Base-by-base conservation (phyloP, 495 filamentous ascomycete genomes). In the Friedmanniomyces endolithicus region DNA sequence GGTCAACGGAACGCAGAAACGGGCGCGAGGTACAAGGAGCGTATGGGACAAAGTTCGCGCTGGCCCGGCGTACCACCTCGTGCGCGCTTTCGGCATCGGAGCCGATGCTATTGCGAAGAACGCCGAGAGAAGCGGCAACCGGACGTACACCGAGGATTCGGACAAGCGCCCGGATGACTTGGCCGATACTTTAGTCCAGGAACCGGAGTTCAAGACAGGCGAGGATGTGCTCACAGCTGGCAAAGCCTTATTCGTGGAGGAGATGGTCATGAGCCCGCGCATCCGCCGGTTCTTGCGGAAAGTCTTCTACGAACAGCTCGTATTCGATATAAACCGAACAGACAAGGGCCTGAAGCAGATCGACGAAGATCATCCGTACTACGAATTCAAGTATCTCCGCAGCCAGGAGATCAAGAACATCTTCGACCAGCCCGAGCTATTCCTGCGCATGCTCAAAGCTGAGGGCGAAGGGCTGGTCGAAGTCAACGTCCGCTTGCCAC, bases 371-470 rank as follows among this genome's bases (percentile, higher is more conserved):
- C 87, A 96, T 64, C 88, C 87, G 0, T 97, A 92, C 68, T 95
- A 95, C 67, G 92, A 95, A 67, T 90, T 98, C 72, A 98, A 98
- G 63, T 98, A 98, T 57, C 81, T 97, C 17, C 78, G 86, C 35
- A 86, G 92, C 61, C 88, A 95, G 65, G 84, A 82, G 44, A 78
- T 96, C 50, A 24, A 37, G n/a, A 72, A 71, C 33, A 84, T 92
- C 56, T 80, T 97, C 7, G 78, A 76, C 20, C 81, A 83, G 17
- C 92, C 92, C 11, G 90, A 94, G 60, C 76, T 94, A 45, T 97
- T 87, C 63, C 71, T 98, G 16, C 85, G 87, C 66, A 98, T 98
- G 92, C 80, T 97, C 64, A 92, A 88, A 65, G 92, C 92, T 3
- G 92, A 98, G 69, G 83, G 88, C 61, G 92, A 97, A 64, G 88